These are phyloP conservation scores for Solidago caesia DNA, from an alignment of 129 eudicot species.

Conservation along the genomic window DNA sequence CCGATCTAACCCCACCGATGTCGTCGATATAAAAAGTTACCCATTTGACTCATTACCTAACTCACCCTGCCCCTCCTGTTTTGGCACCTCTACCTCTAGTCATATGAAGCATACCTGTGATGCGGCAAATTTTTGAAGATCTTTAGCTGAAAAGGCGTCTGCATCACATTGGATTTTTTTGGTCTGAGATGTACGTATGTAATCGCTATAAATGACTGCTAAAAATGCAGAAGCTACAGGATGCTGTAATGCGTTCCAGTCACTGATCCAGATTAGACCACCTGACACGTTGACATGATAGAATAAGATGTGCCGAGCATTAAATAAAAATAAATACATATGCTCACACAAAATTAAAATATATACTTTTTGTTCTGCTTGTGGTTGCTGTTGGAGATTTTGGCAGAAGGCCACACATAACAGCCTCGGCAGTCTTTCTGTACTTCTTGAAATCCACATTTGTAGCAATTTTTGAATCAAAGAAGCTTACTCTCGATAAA, in stretches of 20 bases:
- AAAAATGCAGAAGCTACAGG: slow-evolving; percentile 93
- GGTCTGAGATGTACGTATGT: slow-evolving; percentile 83
- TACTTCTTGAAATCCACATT: slow-evolving; percentile 60
- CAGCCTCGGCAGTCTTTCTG: slow-evolving; percentile 84
- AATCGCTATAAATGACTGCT: slow-evolving; percentile 83
- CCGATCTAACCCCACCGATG: not conserved
- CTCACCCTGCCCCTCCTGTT: no score
- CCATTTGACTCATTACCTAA: not conserved
- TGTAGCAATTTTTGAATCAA: slow-evolving; percentile 50
- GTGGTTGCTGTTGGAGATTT: slow-evolving; percentile 85
- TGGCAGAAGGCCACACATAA: slow-evolving; percentile 93
- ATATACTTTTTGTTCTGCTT: slow-evolving; percentile 81
- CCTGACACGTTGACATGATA: slow-evolving; percentile 37
- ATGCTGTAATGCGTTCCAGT: slow-evolving; percentile 93
- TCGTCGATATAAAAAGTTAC: not conserved
- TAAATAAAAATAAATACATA: not conserved
- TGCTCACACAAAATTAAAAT: not conserved
- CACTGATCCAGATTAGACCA: slow-evolving; percentile 86
- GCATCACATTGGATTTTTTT: slow-evolving; percentile 64
- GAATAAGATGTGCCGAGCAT: not conserved
- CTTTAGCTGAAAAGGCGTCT: slow-evolving; percentile 49
- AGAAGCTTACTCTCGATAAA: slow-evolving; percentile 81
- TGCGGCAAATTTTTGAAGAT: slow-evolving; percentile 74
- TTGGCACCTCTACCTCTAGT: no score
- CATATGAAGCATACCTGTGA: slow-evolving; percentile 64